Conservation (phyloP, 2,329 filamentous ascomycete species). For the Fusarium sp. region DNA sequence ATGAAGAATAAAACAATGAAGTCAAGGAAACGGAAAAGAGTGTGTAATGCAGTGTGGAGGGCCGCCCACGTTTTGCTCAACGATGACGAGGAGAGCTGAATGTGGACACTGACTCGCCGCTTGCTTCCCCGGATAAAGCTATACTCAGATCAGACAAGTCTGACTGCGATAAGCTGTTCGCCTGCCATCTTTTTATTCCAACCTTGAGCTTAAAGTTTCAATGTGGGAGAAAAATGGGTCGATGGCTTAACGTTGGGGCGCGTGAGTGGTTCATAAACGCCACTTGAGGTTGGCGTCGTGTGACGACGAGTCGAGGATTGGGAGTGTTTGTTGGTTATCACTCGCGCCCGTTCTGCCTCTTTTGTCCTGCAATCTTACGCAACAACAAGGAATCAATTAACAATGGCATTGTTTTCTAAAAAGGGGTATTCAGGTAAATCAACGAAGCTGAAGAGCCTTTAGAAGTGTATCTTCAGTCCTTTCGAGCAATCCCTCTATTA, state of each 20-base stretch:
- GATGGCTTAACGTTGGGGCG: not conserved
- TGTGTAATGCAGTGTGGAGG: not conserved
- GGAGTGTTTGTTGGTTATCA: not conserved
- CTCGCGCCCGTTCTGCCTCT: not conserved
- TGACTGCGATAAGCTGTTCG: not conserved
- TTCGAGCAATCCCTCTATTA: not conserved
- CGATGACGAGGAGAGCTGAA: not conserved
- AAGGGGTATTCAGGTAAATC: not conserved
- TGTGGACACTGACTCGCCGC: slow-evolving; percentile 2
- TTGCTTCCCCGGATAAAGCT: not conserved
- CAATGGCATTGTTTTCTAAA: not conserved
- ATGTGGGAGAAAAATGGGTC: not conserved
- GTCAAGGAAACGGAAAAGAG: not conserved
- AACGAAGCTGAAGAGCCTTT: not conserved
- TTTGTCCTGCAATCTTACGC: not conserved
- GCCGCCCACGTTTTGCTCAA: slow-evolving; percentile 1
- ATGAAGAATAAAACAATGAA: not conserved
- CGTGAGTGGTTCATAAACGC: not conserved
- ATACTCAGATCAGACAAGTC: not conserved
- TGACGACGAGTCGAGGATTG: not conserved
- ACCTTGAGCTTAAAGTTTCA: not conserved
- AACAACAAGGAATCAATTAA: not conserved
- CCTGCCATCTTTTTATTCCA: not conserved
- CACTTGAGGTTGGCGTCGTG: not conserved
- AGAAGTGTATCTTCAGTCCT: not conserved